phyloP scores from a whole-genome alignment of 108 stramenopile genomes.

The Stephanodiscus minutulus region DNA sequence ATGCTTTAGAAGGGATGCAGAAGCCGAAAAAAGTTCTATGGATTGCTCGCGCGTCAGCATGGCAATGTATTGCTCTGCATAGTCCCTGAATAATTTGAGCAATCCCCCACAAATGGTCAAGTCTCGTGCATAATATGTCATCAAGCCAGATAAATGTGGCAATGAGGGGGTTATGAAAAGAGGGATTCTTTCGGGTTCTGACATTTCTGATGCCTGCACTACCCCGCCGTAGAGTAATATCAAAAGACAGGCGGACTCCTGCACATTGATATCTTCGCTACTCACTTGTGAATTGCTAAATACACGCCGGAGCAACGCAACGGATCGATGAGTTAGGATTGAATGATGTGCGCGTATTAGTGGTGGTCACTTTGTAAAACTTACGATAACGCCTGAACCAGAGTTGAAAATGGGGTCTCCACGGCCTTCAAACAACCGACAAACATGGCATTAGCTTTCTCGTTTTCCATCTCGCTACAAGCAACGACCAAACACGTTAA shows the following conservation, averaged over 20 bases:
- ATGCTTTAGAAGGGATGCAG: slow-evolving; percentile 65
- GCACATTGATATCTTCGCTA: slow-evolving; percentile 57
- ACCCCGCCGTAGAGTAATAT: slow-evolving; percentile 75
- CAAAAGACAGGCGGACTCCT: slow-evolving; percentile 78
- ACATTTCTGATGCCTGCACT: slow-evolving; percentile 77
- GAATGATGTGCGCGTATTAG: background rate
- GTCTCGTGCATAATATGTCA: slow-evolving; percentile 76
- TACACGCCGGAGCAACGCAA: slow-evolving; percentile 1
- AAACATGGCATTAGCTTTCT: slow-evolving; percentile 51
- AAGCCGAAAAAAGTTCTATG: slow-evolving; percentile 66
- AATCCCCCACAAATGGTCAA: slow-evolving; percentile 76
- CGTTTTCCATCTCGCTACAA: slow-evolving; percentile 67
- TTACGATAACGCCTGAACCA: slow-evolving; percentile 69
- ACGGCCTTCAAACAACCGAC: slow-evolving; percentile 66
- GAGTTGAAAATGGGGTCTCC: slow-evolving; percentile 62
- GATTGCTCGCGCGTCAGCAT: slow-evolving; percentile 69
- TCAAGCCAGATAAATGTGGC: slow-evolving; percentile 73
- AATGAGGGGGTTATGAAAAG: slow-evolving; percentile 75
- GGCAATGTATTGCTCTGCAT: slow-evolving; percentile 81
- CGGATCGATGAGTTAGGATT: background rate
- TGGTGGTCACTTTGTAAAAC: slow-evolving; percentile 11
- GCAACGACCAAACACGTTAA: slow-evolving; percentile 69
- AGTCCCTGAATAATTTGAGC: slow-evolving; percentile 75
- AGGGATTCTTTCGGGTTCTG: slow-evolving; percentile 70
- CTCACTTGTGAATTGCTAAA: slow-evolving; percentile 57